phyloP scores from a whole-genome alignment of 2,329 filamentous ascomycete genomes.

The Chaetomiaceae sp. region DNA sequence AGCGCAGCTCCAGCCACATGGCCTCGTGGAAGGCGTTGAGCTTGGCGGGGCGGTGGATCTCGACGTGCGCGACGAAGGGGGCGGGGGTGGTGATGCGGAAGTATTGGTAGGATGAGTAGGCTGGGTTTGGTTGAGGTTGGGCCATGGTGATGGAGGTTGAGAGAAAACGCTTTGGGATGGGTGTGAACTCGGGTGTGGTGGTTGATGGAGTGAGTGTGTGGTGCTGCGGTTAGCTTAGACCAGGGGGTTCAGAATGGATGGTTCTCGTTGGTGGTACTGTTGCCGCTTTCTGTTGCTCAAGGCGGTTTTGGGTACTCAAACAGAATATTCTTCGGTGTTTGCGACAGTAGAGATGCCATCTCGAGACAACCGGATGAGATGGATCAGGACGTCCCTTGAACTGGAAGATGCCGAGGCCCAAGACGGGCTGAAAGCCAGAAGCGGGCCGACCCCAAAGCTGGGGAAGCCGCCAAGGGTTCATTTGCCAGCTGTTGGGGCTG shows the following conservation, averaged over 20 bases:
- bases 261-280: background rate
- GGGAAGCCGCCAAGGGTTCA: background rate
- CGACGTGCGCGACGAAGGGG: slow-evolving; percentile 78
- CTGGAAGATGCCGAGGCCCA: slow-evolving; percentile 17
- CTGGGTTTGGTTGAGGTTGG: slow-evolving; percentile 16
- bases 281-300: background rate
- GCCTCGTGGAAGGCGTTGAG: slow-evolving; percentile 80
- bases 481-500: background rate
- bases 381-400: no score
- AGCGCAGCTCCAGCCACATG: slow-evolving; percentile 80
- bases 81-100: slow-evolving; percentile 70
- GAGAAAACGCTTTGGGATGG: no score
- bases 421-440: slow-evolving; percentile 3
- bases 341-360: background rate
- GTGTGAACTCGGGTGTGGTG: no score
- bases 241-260: background rate
- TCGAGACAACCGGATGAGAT: background rate
- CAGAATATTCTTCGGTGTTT: background rate
- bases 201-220: no score
- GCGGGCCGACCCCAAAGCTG: slow-evolving; percentile 12
- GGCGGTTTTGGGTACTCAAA: background rate
- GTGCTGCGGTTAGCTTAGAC: no score
- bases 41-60: slow-evolving; percentile 84
- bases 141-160: slow-evolving; percentile 9
- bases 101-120: slow-evolving; percentile 53